phyloP scores from a whole-genome alignment of 2,329 filamentous ascomycete species.

The Pochonia chlamydosporia region DNA sequence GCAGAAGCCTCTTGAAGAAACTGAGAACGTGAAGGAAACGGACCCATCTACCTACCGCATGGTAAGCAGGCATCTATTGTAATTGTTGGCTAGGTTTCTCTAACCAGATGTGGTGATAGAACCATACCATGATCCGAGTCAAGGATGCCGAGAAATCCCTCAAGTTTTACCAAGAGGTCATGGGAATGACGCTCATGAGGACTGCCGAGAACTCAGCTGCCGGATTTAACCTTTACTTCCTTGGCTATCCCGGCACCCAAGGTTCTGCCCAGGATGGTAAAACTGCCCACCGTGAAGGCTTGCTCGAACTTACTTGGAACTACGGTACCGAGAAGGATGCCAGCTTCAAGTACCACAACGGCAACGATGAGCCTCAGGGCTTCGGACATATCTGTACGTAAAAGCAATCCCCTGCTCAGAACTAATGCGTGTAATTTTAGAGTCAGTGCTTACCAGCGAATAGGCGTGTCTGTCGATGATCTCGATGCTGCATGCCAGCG shows the following conservation, averaged over 20 bases:
- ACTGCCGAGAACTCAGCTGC: constrained; percentile 63
- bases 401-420: background rate
- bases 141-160: constrained; percentile 72
- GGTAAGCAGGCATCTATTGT: constrained; percentile 26
- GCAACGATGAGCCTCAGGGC: constrained; percentile 85
- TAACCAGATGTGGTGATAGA: constrained; percentile 43
- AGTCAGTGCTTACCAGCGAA: constrained; percentile 13
- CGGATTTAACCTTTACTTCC: constrained; percentile 87
- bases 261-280: constrained; percentile 46
- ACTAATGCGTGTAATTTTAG: background rate
- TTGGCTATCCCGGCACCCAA: constrained; percentile 65
- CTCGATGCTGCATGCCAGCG: constrained; percentile 81
- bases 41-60: constrained; percentile 71
- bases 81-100: background rate
- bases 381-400: constrained; percentile 85
- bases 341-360: constrained; percentile 82
- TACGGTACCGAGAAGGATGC: constrained; percentile 80
- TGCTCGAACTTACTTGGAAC: constrained; percentile 87
- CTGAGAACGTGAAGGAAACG: constrained; percentile 65
- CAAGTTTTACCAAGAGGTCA: constrained; percentile 75
- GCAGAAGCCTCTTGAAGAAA: constrained; percentile 65
- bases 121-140: constrained; percentile 92
- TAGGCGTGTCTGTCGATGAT: constrained; percentile 77
- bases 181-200: constrained; percentile 82
- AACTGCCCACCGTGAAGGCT: constrained; percentile 66